Conservation (phyloP, 2,329 filamentous ascomycete genomes). For the Zymoseptoria crescenta region DNA sequence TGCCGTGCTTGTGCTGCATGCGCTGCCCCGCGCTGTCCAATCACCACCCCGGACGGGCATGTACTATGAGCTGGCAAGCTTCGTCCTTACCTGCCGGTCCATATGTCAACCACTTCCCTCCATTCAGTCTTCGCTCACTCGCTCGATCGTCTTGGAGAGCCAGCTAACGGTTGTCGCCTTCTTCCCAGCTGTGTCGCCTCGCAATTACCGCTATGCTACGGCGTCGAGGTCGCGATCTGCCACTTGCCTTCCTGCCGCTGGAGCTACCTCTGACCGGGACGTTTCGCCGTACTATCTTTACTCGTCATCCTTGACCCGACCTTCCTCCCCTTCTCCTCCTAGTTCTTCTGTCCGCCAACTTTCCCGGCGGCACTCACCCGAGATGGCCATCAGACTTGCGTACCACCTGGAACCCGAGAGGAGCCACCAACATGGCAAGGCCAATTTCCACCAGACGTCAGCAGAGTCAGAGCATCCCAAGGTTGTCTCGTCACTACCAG, state of each 20-base stretch:
- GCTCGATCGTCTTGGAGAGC: conserved; percentile 22
- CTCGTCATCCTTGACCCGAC: conserved; percentile 8
- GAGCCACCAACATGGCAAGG: conserved; percentile 4
- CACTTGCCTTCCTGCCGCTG: neutral
- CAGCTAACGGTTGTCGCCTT: conserved; percentile 25
- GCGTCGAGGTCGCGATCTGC: conserved; percentile 15
- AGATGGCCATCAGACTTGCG: conserved; percentile 18
- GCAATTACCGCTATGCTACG: conserved; percentile 20
- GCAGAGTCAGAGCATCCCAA: neutral
- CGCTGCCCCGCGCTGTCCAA: conserved; percentile 13
- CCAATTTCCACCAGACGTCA: conserved; percentile 2
- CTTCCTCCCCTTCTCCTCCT: conserved; percentile 6
- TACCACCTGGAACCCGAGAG: conserved; percentile 9
- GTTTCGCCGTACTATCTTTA: conserved; percentile 16
- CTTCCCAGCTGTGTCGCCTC: conserved; percentile 27
- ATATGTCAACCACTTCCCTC: neutral
- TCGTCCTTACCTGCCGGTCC: conserved; percentile 10
- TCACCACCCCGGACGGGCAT: conserved; percentile 12
- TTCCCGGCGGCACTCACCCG: conserved; percentile 1
- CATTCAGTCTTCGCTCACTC: neutral
- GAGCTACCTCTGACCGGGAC: conserved; percentile 16
- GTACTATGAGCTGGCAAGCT: conserved; percentile 29
- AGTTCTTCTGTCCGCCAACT: conserved; percentile 1
- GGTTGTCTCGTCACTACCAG: neutral
- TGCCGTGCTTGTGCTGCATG: conserved; percentile 13